Evolutionary conservation across 305 asterid species (phyloP).

Genomic region (Plantago rigida): DNA sequence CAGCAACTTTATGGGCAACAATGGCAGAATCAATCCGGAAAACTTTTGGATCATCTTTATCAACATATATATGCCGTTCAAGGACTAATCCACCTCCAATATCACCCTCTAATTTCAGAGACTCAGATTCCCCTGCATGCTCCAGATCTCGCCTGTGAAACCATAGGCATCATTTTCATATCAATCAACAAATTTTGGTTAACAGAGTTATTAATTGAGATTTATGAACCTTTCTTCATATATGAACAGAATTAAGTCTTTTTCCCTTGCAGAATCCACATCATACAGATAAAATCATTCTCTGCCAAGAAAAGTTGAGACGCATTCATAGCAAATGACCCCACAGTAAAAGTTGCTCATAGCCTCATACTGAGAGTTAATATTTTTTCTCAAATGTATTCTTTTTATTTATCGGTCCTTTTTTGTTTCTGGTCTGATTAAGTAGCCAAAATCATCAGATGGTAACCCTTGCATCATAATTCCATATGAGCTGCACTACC

Average conservation of each 20-base stretch:
- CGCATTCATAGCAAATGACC: not conserved
- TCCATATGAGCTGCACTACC: not conserved
- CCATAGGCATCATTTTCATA: conserved; percentile 12
- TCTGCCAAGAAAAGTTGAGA: not conserved
- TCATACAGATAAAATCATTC: not conserved
- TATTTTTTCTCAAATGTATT: not conserved
- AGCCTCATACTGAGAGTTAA: not conserved
- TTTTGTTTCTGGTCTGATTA: not conserved
- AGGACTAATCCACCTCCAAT: conserved; percentile 79
- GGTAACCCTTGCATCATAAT: not conserved
- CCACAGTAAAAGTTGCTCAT: not conserved
- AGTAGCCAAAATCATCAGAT: not conserved
- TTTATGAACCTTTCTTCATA: not conserved
- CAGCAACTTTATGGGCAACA: conserved; percentile 74
- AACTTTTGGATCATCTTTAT: conserved; percentile 48
- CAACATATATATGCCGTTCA: conserved; percentile 48
- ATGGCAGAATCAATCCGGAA: conserved; percentile 62
- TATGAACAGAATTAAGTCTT: not conserved
- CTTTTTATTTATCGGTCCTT: too few relatives aligned
- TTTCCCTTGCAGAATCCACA: not conserved
- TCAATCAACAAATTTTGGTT: conserved; percentile 5
- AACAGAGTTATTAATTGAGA: not conserved
- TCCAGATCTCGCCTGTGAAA: conserved; percentile 57
- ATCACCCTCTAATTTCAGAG: conserved; percentile 74
- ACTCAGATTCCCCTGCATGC: conserved; percentile 74